A percentile compares a stretch with the other conserved stretches of the same genome.
These are phyloP conservation scores for Wickerhamiella azyma DNA, from an alignment of 805 yeast species.

Conservation along the genomic window DNA sequence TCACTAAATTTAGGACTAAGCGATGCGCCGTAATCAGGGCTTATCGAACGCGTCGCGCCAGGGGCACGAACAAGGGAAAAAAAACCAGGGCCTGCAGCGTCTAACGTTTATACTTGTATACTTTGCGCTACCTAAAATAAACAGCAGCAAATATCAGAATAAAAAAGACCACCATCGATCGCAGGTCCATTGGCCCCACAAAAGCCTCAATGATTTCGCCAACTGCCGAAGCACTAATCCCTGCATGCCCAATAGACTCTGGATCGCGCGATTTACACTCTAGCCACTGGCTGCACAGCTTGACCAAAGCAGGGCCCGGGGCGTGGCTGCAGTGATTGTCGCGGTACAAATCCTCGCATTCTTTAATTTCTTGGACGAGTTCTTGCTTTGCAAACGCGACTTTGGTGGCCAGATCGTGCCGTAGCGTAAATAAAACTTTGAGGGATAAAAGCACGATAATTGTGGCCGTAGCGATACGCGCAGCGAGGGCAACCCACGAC, in stretches of 20 bases:
- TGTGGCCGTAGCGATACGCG: not conserved
- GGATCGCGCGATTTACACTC: slow-evolving; percentile 77
- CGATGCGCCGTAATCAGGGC: not conserved
- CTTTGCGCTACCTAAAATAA: not conserved
- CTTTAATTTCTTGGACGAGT: not conserved
- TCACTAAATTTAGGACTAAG: not conserved
- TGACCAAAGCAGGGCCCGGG: slow-evolving; percentile 52
- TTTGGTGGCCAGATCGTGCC: not conserved
- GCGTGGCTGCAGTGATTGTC: slow-evolving; percentile 1
- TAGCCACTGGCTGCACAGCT: slow-evolving; percentile 58
- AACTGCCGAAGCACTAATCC: slow-evolving; percentile 64
- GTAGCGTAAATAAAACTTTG: not conserved
- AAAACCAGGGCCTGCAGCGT: too few species aligned
- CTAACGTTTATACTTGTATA: too few species aligned
- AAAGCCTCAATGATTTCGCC: slow-evolving; percentile 75
- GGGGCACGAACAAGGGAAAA: too few species aligned
- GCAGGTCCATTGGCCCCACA: slow-evolving; percentile 45
- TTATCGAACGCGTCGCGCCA: not conserved
- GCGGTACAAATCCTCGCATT: slow-evolving; percentile 1
- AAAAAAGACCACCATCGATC: slow-evolving; percentile 17
- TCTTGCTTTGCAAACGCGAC: not conserved
- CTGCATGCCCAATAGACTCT: slow-evolving; percentile 47
- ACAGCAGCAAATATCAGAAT: slow-evolving; percentile 6
- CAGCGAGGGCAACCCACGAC: not conserved
- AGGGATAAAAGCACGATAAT: not conserved